These are phyloP conservation scores for Scheffersomyces cryptocercus DNA, from an alignment of 1,139 yeast species.

Conservation along the genomic window DNA sequence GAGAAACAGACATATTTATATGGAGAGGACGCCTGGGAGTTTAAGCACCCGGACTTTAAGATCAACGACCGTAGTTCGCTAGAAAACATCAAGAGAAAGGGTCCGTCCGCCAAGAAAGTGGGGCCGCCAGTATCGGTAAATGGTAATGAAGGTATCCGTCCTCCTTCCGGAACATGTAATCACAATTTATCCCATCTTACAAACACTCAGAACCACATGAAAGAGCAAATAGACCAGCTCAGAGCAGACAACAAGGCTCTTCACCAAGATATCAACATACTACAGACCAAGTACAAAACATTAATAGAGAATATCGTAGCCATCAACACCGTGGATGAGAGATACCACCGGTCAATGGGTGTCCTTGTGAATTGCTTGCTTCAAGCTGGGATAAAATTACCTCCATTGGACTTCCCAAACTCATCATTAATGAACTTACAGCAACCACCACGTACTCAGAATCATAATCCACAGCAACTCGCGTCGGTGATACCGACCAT, in stretches of 20 bases:
- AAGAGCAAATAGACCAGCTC: conserved; percentile 45
- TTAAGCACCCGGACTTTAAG: conserved; percentile 85
- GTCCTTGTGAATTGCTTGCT: conserved; percentile 48
- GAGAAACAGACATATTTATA: conserved; percentile 55
- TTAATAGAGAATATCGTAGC: conserved; percentile 61
- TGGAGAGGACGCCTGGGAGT: conserved; percentile 92
- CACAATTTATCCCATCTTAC: conserved; percentile 10
- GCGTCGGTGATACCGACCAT: conserved; percentile 5
- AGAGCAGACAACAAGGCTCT: conserved; percentile 43
- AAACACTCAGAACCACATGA: conserved; percentile 23
- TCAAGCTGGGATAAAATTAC: conserved; percentile 67
- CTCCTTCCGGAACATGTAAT: conserved; percentile 2
- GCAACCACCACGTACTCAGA: conserved; percentile 14
- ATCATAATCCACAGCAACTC: conserved; percentile 8
- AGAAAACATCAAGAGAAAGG: conserved; percentile 79
- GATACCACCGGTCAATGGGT: conserved; percentile 53
- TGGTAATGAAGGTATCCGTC: conserved; percentile 13
- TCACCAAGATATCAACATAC: conserved; percentile 42
- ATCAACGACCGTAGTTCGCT: conserved; percentile 69
- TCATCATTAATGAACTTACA: conserved; percentile 28
- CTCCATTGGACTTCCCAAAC: conserved; percentile 58
- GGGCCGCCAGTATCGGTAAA: conserved; percentile 4
- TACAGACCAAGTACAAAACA: conserved; percentile 62
- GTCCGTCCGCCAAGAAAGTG: conserved; percentile 57
- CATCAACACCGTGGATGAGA: conserved; percentile 56